phyloP scores from a whole-genome alignment of 1,284 basidiomycete genomes.

The Fistulinella cinereoalba region DNA sequence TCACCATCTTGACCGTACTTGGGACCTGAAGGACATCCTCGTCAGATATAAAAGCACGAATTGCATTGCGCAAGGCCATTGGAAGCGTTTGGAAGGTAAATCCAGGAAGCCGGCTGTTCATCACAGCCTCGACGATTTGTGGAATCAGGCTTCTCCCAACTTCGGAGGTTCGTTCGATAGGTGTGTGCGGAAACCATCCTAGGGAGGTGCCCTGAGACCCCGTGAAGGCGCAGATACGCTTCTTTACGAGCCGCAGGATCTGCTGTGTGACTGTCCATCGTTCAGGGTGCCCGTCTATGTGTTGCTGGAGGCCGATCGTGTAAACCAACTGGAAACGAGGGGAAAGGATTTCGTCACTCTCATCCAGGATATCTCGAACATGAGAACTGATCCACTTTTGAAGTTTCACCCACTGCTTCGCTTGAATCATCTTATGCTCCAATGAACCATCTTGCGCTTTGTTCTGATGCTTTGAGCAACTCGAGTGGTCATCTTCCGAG shows the following conservation, averaged over 20 bases:
- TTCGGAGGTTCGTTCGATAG: too few species aligned
- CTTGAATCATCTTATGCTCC: too few species aligned
- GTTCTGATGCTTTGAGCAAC: not conserved
- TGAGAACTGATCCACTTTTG: not conserved
- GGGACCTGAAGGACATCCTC: not conserved
- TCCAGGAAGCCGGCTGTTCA: too few species aligned
- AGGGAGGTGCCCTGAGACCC: not conserved
- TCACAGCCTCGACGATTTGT: too few species aligned
- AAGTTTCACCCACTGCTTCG: not conserved
- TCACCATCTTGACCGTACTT: slow-evolving; percentile 3
- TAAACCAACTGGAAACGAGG: not conserved
- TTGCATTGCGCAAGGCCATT: not conserved
- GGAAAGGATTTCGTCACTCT: not conserved
- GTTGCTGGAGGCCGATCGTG: not conserved
- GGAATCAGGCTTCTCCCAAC: too few species aligned
- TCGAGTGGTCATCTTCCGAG: not conserved
- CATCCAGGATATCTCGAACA: not conserved
- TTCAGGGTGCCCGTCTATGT: not conserved
- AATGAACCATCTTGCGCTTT: not conserved
- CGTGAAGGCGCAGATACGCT: not conserved
- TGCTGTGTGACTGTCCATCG: not conserved
- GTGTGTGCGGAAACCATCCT: not conserved
- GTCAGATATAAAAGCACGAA: not conserved
- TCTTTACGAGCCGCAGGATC: not conserved
- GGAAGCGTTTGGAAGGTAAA: not conserved